phyloP scores from a whole-genome alignment of 441 rosid genomes.

The Dalechampia spathulata region DNA sequence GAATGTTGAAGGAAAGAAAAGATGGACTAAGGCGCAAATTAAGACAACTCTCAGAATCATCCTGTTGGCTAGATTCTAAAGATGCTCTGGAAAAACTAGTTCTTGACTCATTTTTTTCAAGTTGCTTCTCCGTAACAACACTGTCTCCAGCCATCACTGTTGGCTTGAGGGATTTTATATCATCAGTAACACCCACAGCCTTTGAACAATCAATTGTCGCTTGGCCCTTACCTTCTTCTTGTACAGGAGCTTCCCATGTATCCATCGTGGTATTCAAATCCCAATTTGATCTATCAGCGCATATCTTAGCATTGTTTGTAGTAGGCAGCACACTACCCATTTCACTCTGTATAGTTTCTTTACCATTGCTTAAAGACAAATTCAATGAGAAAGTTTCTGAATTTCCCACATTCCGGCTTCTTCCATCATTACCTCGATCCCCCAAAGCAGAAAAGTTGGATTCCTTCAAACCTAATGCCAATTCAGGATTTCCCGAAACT shows the following conservation, averaged over 20 bases:
- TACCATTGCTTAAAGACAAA: conserved; percentile 47
- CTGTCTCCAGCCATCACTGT: no score
- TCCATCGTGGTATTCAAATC: conserved; percentile 89
- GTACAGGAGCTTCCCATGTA: conserved; percentile 53
- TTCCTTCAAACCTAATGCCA: conserved; percentile 29
- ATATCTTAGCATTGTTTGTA: conserved; percentile 17
- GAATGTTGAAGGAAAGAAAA: conserved; percentile 20
- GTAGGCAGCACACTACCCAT: conserved; percentile 20
- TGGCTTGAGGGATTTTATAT: conserved; percentile 24
- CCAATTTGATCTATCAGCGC: conserved; percentile 60
- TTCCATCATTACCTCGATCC: conserved; percentile 21
- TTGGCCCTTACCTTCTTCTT: conserved; percentile 24
- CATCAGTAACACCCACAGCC: conserved; percentile 17
- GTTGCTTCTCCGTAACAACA: no score
- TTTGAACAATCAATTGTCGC: conserved; percentile 21
- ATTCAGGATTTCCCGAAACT: conserved; percentile 20
- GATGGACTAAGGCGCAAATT: conserved; percentile 46
- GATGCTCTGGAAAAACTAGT: conserved; percentile 16
- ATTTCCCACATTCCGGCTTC: conserved; percentile 20
- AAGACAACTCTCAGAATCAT: conserved; percentile 44
- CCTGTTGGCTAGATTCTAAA: no score
- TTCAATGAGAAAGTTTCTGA: conserved; percentile 34
- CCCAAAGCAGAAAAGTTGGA: conserved; percentile 13
- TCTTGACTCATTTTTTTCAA: conserved; percentile 18
- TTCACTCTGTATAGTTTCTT: conserved; percentile 18